These are phyloP conservation scores for Arachis hypogaea DNA, from an alignment of 306 rosid species.

Conservation along the genomic window DNA sequence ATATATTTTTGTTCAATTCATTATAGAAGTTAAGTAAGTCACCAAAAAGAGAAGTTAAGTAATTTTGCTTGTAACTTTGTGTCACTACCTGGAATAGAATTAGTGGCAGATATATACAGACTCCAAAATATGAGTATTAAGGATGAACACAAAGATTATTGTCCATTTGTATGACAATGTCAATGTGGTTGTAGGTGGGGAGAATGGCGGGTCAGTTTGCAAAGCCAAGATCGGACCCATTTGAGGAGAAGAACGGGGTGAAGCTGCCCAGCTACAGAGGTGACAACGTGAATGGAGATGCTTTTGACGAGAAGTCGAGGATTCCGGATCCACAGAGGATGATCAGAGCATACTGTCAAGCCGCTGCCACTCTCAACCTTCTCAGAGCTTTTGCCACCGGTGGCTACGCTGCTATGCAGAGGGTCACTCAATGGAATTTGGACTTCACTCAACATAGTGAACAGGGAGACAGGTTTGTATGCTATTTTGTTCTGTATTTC, in stretches of 20 bases:
- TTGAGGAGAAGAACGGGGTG: conserved; percentile 92
- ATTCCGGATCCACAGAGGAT: conserved; percentile 93
- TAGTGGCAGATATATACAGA: not conserved
- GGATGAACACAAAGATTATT: too few relatives aligned
- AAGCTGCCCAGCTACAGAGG: conserved; percentile 99
- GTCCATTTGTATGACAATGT: not conserved
- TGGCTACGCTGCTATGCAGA: conserved; percentile 98
- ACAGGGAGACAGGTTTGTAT: conserved; percentile 78
- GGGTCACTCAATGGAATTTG: conserved; percentile 97
- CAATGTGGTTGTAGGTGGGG: conserved; percentile 65
- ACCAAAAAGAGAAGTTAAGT: too few relatives aligned
- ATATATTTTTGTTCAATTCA: too few relatives aligned
- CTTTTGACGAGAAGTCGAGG: conserved; percentile 81
- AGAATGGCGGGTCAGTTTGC: conserved; percentile 99
- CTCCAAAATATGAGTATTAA: too few relatives aligned
- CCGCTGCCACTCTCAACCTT: conserved; percentile 93
- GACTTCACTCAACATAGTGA: conserved; percentile 93
- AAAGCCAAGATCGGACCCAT: conserved; percentile 87
- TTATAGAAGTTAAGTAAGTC: too few relatives aligned
- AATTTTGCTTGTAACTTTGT: not conserved
- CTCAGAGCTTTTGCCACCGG: conserved; percentile 94
- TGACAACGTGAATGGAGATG: conserved; percentile 91
- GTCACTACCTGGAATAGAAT: not conserved
- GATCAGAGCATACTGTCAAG: conserved; percentile 94
- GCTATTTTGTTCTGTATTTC: too few relatives aligned